phyloP scores from a whole-genome alignment of 331 rosid genomes.

The Dryas integrifolia region DNA sequence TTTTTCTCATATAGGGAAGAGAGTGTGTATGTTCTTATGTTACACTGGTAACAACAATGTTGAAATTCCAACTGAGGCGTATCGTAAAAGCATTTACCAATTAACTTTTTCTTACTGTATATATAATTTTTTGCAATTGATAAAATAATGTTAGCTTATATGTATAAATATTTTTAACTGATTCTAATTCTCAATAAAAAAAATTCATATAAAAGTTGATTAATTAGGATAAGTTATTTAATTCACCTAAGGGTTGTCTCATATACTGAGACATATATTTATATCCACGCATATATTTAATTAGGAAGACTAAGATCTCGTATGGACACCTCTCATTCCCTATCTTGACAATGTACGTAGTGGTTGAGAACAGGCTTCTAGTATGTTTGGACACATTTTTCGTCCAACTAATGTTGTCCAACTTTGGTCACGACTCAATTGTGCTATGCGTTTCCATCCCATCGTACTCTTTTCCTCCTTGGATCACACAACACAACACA shows the following conservation, averaged over 20 bases:
- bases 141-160: too few relatives aligned
- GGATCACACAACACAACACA: not conserved
- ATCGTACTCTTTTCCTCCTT: not conserved
- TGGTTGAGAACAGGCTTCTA: conserved; percentile 8
- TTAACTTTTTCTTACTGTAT: too few relatives aligned
- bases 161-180: too few relatives aligned
- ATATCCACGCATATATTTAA: not conserved
- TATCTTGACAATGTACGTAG: not conserved
- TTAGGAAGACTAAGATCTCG: conserved; percentile 9
- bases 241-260: not conserved
- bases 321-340: conserved; percentile 21
- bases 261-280: conserved; percentile 12
- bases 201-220: too few relatives aligned
- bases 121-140: too few relatives aligned
- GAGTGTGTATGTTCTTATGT: too few relatives aligned
- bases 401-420: conserved; percentile 1
- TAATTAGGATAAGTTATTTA: too few relatives aligned
- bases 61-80: too few relatives aligned
- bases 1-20: too few relatives aligned
- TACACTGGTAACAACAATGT: too few relatives aligned
- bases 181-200: too few relatives aligned
- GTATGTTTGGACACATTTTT: not conserved
- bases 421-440: conserved; percentile 8
- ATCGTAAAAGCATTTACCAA: too few relatives aligned
- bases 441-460: not conserved